Base-by-base conservation (phyloP, 768 basidiomycete species). In the Lactarius vividus region DNA sequence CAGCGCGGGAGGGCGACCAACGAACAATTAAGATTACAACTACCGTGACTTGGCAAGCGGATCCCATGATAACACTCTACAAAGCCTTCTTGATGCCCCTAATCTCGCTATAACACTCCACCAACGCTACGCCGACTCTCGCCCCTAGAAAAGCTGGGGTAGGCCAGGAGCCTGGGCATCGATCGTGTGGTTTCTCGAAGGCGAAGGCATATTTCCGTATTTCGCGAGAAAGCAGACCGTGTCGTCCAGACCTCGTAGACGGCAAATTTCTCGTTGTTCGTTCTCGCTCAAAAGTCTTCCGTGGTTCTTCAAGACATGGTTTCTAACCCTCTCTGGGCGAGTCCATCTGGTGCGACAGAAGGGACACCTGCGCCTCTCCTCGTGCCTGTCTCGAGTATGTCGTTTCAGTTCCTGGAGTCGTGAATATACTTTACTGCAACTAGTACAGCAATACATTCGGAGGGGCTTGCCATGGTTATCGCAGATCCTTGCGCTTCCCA, bases 341-440 rank as follows among this genome's bases (percentile, higher is more conserved):
- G 18, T 61, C 64, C 59, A 65, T n/a, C 20, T 39, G 26, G 3
- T 18, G 20, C 35, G 4, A 6, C 64, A 65, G 42, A 65, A 56
- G 29, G 54, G 31, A 29, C 64, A 65, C 53, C 56, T 23, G 26
- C 20, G 53, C 26, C 4, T 33, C 15, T 15, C 20, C 2, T 13
- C 8, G n/a, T 65, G 64, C 6, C 29, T 56, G 26, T 65, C 64
- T 13, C 31, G 55, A 2, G 4, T 11, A 23, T 65, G 64, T 9
- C 59, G 42, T 26, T 2, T 42, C 5, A 60, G 33, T 29, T 65
- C 64, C 10, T 65, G 64, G 9, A 5, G 23, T 29, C 64, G 29
- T 39, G 33, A 2, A 31, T 60, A 65, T 1, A 10, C 20, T 33
- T 23, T 61, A 2, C 18, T 15, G 33, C 64, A 65, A 29, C 35